Conservation (phyloP, 2,329 filamentous ascomycete genomes). For the Alternaria viburni region DNA sequence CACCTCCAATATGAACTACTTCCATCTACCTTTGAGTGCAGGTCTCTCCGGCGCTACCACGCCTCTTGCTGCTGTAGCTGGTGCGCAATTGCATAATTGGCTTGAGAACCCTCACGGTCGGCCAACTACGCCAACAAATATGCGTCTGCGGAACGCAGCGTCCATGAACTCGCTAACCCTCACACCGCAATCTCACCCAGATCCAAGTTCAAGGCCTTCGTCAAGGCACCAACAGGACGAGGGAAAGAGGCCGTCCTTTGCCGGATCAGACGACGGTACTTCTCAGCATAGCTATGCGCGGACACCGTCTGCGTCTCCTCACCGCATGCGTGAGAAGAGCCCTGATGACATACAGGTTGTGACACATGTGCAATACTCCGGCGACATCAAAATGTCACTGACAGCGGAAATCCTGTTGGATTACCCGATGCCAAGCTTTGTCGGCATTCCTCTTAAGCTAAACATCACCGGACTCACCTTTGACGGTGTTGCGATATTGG, state of each 20-base stretch:
- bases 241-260: conserved; percentile 34
- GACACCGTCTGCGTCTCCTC: conserved; percentile 49
- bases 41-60: conserved; percentile 78
- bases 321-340: conserved; percentile 71
- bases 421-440: conserved; percentile 98
- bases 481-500: conserved; percentile 90
- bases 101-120: conserved; percentile 43
- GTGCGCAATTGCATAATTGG: conserved; percentile 68
- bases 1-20: conserved; percentile 80
- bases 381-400: conserved; percentile 84
- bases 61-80: conserved; percentile 78
- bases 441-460: conserved; percentile 90
- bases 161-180: conserved; percentile 55
- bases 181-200: conserved; percentile 54
- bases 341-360: conserved; percentile 92
- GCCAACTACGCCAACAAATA: conserved; percentile 43
- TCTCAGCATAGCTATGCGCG: conserved; percentile 38
- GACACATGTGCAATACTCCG: conserved; percentile 86
- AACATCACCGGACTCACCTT: conserved; percentile 96
- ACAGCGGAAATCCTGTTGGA: conserved; percentile 96
- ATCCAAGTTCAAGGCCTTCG: conserved; percentile 53
- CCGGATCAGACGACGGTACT: conserved; percentile 32
- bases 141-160: conserved; percentile 46
- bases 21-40: conserved; percentile 76
- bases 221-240: conserved; percentile 51